Conservation (phyloP, 306 rosid species). For the Cicer arietinum region DNA sequence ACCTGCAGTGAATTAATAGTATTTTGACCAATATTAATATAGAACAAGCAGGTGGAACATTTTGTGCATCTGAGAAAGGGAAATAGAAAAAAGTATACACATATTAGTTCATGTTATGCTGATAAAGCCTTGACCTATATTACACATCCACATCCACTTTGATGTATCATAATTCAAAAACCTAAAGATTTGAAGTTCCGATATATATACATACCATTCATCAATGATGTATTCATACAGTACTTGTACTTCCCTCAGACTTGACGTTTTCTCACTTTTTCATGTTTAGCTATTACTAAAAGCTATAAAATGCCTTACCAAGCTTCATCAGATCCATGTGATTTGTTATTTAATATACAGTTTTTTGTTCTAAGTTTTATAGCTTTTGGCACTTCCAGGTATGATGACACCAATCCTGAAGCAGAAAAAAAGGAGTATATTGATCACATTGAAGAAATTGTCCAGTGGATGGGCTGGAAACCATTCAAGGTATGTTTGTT, state of each 20-base stretch:
- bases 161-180: slow-evolving; percentile 21
- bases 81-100: background rate
- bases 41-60: background rate
- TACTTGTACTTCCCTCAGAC: background rate
- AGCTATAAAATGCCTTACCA: background rate
- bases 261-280: background rate
- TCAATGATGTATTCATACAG: background rate
- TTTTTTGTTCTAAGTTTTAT: slow-evolving; percentile 25
- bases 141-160: background rate
- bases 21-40: background rate
- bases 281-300: slow-evolving; percentile 18
- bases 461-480: slow-evolving; percentile 99
- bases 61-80: background rate
- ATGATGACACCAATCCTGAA: slow-evolving; percentile 94
- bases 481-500: slow-evolving; percentile 73
- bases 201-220: background rate
- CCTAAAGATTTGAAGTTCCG: slow-evolving; percentile 1
- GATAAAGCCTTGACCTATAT: background rate
- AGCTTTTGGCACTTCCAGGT: slow-evolving; percentile 59
- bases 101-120: background rate
- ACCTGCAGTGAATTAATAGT: background rate
- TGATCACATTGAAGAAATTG: slow-evolving; percentile 96
- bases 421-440: slow-evolving; percentile 96
- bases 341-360: slow-evolving; percentile 16
- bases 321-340: slow-evolving; percentile 2